phyloP scores from a whole-genome alignment of 768 basidiomycete species.

The Cystofilobasidium bisporidii region DNA sequence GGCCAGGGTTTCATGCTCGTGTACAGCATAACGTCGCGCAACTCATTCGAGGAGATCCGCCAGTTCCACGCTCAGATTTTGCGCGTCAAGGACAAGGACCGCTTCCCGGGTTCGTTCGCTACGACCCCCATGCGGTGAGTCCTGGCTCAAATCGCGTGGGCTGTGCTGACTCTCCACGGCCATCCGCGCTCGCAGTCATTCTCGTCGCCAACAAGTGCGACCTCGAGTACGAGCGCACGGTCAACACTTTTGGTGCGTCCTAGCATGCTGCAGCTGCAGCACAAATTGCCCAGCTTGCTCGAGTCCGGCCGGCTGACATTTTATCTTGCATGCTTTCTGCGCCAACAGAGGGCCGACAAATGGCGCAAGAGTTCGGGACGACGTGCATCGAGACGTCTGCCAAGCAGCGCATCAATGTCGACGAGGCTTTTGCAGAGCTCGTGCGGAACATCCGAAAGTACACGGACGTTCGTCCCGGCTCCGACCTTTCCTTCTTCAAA shows the following conservation, averaged over 20 bases:
- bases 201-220: constrained; percentile 95
- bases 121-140: not conserved
- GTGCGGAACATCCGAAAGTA: constrained; percentile 88
- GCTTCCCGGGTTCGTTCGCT: constrained; percentile 56
- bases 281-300: too few relatives aligned
- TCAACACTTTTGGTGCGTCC: constrained; percentile 77
- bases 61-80: constrained; percentile 94
- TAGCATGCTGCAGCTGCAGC: too few relatives aligned
- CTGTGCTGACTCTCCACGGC: too few relatives aligned
- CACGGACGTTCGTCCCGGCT: constrained; percentile 57
- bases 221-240: constrained; percentile 89
- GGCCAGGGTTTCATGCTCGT: constrained; percentile 97
- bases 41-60: constrained; percentile 94
- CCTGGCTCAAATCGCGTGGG: too few relatives aligned
- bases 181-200: constrained; percentile 33
- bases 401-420: constrained; percentile 91
- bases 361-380: constrained; percentile 88
- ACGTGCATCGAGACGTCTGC: constrained; percentile 95
- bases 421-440: constrained; percentile 86
- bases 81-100: constrained; percentile 88
- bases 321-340: not conserved
- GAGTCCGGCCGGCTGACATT: too few relatives aligned
- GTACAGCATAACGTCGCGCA: constrained; percentile 95
- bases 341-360: constrained; percentile 79
- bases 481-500: not conserved